Evolutionary conservation across 345 rosid genomes (phyloP), one percentile per base, ranked within the genome.

Genomic region (Ailanthus altissimus): DNA sequence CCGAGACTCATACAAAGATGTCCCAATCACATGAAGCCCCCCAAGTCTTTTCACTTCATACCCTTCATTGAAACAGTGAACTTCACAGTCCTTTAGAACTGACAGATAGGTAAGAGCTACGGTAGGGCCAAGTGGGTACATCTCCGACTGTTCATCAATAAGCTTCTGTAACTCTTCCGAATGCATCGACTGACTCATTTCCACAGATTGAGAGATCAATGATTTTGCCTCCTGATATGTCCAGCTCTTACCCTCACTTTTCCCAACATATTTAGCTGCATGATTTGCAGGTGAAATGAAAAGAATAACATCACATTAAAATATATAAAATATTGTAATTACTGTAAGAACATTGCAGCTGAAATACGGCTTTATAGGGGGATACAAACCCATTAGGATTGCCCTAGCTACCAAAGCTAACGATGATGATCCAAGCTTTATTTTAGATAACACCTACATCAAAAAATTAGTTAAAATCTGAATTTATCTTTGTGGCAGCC

Each of bases 1-100:
- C 74, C 98, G 91, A 69, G 98, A 94, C 73, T 94, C 98, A 42
- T 94, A 97, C 86, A 94, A 85, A 71, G 98, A 94, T 82, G 98
- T 93, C 25, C 98, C 98, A 53, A 90, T 89, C 56, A 94, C 98
- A 84, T 94, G 98, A 77, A 94, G 97, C 43, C 98, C 98, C 74
- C 98, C 98, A 61, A 94, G 95, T 77, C 88, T 86, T 85, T 93
- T 94, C 75, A 94, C 98, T 86, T 94, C 97, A 81, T 86, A 86
- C 59, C 98, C 98, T 86, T 94, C 98, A 78, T 76, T 84, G 78
- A 79, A 83, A 86, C 91, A 91, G 80, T 94, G 97, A 62, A 73
- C 89, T 91, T 93, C 97, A 82, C 98, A 94, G 73, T 94, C 97
- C 84, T 88, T 85, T 59, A 93, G 88, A 80, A 93, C 91, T 32